These are phyloP conservation scores for Trichoderma parareesei DNA, from an alignment of 495 filamentous ascomycete species.

Conservation along the genomic window DNA sequence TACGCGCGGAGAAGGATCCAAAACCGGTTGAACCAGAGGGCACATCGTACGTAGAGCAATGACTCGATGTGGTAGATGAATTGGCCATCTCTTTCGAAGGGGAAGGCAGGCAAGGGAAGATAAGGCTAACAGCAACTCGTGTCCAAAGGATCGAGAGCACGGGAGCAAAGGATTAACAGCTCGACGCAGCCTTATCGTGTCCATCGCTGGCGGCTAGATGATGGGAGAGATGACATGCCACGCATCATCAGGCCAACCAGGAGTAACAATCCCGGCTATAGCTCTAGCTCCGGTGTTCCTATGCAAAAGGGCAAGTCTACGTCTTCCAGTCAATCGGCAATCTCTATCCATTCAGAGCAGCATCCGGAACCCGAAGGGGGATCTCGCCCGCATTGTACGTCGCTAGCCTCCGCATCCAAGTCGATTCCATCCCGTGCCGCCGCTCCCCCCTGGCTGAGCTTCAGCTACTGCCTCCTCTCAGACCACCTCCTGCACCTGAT, in stretches of 20 bases:
- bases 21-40: slow-evolving; percentile 35
- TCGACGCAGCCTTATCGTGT: background rate
- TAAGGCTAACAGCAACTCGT: background rate
- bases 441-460: slow-evolving; percentile 27
- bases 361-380: background rate
- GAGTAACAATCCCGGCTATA: background rate
- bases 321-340: background rate
- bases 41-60: slow-evolving; percentile 29
- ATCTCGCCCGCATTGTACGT: slow-evolving; percentile 18
- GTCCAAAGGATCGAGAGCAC: slow-evolving; percentile 1
- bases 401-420: slow-evolving; percentile 10
- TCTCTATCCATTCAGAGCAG: background rate
- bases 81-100: too few relatives aligned
- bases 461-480: slow-evolving; percentile 16
- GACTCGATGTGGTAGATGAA: slow-evolving; percentile 1
- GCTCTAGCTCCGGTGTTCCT: too few relatives aligned
- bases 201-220: slow-evolving; percentile 3
- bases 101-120: too few relatives aligned
- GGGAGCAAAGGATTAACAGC: background rate
- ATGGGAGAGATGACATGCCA: slow-evolving; percentile 1
- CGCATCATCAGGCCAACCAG: background rate
- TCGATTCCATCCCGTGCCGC: slow-evolving; percentile 14
- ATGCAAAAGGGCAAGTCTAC: background rate
- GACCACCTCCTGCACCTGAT: slow-evolving; percentile 37
- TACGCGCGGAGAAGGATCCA: slow-evolving; percentile 25